phyloP scores from a whole-genome alignment of 768 basidiomycete genomes.

The Podaxis mareebaensis region DNA sequence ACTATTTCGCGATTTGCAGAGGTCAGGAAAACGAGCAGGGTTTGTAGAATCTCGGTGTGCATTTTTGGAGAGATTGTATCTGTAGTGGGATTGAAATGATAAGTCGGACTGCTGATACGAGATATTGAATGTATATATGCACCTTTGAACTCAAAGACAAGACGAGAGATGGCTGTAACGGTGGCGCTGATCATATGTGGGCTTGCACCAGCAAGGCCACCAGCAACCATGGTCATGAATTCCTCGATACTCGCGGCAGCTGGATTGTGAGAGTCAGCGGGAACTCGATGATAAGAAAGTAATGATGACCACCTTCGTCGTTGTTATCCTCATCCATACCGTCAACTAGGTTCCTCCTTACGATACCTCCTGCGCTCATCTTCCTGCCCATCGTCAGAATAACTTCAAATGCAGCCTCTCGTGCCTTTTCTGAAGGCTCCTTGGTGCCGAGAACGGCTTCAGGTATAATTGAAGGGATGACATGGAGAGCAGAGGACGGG shows the following conservation, averaged over 20 bases:
- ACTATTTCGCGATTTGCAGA: slow-evolving; percentile 97
- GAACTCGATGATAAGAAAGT: neutral
- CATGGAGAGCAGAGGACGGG: slow-evolving; percentile 70
- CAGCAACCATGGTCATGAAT: slow-evolving; percentile 95
- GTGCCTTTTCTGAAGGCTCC: slow-evolving; percentile 92
- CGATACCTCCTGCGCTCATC: slow-evolving; percentile 85
- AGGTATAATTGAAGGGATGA: slow-evolving; percentile 87
- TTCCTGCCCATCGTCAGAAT: slow-evolving; percentile 90
- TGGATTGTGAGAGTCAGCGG: slow-evolving; percentile 17
- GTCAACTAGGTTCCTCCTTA: slow-evolving; percentile 73
- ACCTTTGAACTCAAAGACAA: slow-evolving; percentile 98
- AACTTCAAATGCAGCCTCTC: slow-evolving; percentile 86
- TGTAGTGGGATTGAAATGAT: slow-evolving; percentile 27
- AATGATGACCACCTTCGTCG: slow-evolving; percentile 42
- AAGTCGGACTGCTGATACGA: neutral
- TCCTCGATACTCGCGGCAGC: slow-evolving; percentile 82
- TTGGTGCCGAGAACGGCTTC: slow-evolving; percentile 96
- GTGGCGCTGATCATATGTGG: slow-evolving; percentile 99
- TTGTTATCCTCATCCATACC: slow-evolving; percentile 77
- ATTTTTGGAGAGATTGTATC: slow-evolving; percentile 70
- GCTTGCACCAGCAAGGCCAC: slow-evolving; percentile 88
- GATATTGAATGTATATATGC: slow-evolving; percentile 18
- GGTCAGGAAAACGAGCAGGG: slow-evolving; percentile 86
- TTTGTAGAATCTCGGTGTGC: slow-evolving; percentile 82
- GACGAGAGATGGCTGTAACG: slow-evolving; percentile 88